These are phyloP conservation scores for Venturia pyrina DNA, from an alignment of 2,329 filamentous ascomycete genomes.

Conservation along the genomic window DNA sequence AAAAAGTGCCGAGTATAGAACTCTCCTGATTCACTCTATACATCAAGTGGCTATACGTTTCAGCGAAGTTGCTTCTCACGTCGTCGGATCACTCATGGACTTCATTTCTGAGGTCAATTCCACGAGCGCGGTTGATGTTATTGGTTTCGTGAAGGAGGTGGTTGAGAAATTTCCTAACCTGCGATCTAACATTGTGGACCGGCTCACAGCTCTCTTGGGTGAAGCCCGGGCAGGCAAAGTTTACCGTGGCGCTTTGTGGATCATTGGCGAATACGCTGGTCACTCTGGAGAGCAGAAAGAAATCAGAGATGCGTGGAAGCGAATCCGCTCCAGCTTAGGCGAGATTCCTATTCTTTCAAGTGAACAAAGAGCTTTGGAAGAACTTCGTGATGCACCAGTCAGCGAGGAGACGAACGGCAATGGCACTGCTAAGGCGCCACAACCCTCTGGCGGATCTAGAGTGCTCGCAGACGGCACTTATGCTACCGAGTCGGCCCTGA, in stretches of 20 bases:
- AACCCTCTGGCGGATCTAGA: constrained; percentile 76
- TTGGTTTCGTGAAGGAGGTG: constrained; percentile 97
- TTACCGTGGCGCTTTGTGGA: constrained; percentile 93
- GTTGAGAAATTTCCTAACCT: constrained; percentile 95
- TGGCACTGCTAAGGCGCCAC: constrained; percentile 64
- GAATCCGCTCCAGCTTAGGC: constrained; percentile 83
- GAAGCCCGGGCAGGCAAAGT: constrained; percentile 97
- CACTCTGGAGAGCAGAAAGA: constrained; percentile 67
- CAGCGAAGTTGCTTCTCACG: constrained; percentile 92
- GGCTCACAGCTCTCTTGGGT: constrained; percentile 78
- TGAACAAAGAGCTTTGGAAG: constrained; percentile 83
- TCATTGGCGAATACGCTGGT: constrained; percentile 84
- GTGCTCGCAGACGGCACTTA: constrained; percentile 96
- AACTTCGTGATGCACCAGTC: constrained; percentile 62
- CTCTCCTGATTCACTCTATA: constrained; percentile 91
- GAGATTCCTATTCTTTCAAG: constrained; percentile 96
- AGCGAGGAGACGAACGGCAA: constrained; percentile 50
- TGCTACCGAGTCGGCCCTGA: constrained; percentile 90
- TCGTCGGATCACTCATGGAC: constrained; percentile 96
- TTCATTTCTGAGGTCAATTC: constrained; percentile 85
- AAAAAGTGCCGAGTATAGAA: constrained; percentile 81
- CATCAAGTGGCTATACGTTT: constrained; percentile 99
- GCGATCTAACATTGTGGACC: constrained; percentile 74
- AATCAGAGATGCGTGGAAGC: constrained; percentile 93
- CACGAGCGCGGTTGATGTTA: constrained; percentile 90